Base-by-base conservation (phyloP, 108 stramenopile genomes). In the Cylindrotheca fusiformis region DNA sequence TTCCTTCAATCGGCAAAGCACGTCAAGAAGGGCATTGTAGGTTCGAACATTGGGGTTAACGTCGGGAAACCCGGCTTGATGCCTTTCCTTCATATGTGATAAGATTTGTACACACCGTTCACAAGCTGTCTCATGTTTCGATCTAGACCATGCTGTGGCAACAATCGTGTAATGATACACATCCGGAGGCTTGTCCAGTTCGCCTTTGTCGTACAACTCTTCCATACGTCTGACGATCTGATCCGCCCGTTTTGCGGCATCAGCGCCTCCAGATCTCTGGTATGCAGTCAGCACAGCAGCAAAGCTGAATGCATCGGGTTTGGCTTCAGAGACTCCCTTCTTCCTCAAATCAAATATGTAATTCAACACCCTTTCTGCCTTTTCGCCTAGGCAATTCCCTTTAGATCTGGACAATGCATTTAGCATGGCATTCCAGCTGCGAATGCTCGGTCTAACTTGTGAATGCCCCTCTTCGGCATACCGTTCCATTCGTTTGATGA, bases 1-100 rank as follows among this genome's bases (percentile, higher is more conserved):
- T 36, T 79, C 49, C 2, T 63, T 62, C 25, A 75, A 75, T 57
- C 76, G 61, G 5, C 82, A 75, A 48, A 80, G 61, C 31, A 71
- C 68, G 53, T 89, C 83, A 12, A 89, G 74, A 24, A 84, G 67
- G 23, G 85, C 79, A 78, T 86, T 84, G 68, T 77, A 86, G 4
- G 81, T 85, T 19, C 83, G 53, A 31, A 79, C 76, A 52, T 82
- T 88, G 5, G 86, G 86, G 46, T 67, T 72, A 20, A 74, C 71
- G 2, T 77, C 57, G 17, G 68, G 63, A 47, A 76, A 77, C 8
- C 87, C 87, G 17, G 58, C 65, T 26, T 46, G 44, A 32, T 78
- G 46, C 28, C 78, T 65, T 46, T 82, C 68, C 31, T 76, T 77
- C 82, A 85, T 83, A 32, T 78, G 74, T 28, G 68, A 55, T 20